Evolutionary conservation across 1,284 basidiomycete species (phyloP).

Genomic region (Austroboletus olivaceoglutinosus): DNA sequence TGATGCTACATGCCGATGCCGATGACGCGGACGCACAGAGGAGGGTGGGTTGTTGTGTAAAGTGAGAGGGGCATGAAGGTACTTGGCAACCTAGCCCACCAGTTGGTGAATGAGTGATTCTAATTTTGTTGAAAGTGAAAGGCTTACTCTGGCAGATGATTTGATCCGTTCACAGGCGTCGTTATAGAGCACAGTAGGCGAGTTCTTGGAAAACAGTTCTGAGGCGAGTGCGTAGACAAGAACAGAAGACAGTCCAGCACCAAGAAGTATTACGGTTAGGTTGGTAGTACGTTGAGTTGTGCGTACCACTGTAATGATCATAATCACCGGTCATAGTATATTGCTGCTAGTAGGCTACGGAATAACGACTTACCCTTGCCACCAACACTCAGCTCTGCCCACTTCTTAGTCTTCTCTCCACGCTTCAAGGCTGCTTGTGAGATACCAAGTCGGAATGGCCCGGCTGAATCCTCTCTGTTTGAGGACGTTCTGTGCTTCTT

Average conservation of each 20-base stretch:
- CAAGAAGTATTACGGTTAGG: constrained; percentile 78
- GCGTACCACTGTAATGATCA: constrained; percentile 15
- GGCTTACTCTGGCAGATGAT: constrained; percentile 62
- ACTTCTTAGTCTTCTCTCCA: constrained; percentile 64
- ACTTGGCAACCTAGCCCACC: constrained; percentile 55
- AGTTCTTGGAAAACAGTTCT: constrained; percentile 91
- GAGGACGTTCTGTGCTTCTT: constrained; percentile 46
- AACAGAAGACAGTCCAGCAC: constrained; percentile 77
- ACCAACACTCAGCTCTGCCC: constrained; percentile 77
- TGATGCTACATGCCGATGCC: constrained; percentile 74
- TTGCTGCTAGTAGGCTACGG: background rate
- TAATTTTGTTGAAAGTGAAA: constrained; percentile 10
- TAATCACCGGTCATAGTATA: background rate
- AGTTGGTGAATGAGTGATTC: background rate
- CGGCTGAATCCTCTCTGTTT: constrained; percentile 59
- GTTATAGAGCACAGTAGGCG: constrained; percentile 85
- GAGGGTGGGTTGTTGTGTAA: constrained; percentile 81
- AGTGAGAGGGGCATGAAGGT: constrained; percentile 59
- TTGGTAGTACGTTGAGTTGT: constrained; percentile 79
- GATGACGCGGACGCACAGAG: constrained; percentile 66
- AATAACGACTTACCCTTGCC: constrained; percentile 69
- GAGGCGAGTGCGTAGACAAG: constrained; percentile 84
- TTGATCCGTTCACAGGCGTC: constrained; percentile 85
- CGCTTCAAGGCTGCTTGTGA: constrained; percentile 53
- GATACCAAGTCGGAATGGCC: constrained; percentile 81